These are phyloP conservation scores for Trichoderma atrobrunneum DNA, from an alignment of 2,329 filamentous ascomycete genomes.

Conservation along the genomic window DNA sequence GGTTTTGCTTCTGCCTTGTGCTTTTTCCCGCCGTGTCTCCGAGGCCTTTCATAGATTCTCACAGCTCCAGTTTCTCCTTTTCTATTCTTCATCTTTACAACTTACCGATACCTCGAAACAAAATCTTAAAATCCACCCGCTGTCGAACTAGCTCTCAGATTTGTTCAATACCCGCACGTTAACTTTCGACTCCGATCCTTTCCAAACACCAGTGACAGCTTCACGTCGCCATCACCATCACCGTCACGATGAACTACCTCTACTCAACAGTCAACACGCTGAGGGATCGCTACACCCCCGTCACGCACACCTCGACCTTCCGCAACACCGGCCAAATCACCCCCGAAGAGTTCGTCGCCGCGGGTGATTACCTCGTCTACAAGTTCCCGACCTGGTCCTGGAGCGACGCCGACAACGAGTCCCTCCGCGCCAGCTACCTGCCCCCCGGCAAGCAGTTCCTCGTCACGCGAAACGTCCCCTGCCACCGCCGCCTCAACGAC, in stretches of 20 bases:
- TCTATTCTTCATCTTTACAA: not conserved
- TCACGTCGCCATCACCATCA: not conserved
- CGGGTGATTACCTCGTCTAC: constrained; percentile 96
- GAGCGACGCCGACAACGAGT: constrained; percentile 80
- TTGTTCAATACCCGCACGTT: not conserved
- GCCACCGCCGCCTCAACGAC: constrained; percentile 84
- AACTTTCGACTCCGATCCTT: not conserved
- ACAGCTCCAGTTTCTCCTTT: not conserved
- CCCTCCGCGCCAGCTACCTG: constrained; percentile 75
- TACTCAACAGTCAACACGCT: constrained; percentile 90
- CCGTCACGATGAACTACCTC: constrained; percentile 78
- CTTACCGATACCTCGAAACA: not conserved
- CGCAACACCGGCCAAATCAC: constrained; percentile 93
- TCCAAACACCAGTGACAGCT: not conserved
- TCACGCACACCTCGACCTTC: constrained; percentile 89
- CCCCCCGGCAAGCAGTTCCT: constrained; percentile 92
- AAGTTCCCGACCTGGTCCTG: constrained; percentile 99
- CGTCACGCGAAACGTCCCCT: constrained; percentile 91
- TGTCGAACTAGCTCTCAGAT: not conserved
- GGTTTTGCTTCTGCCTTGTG: not conserved
- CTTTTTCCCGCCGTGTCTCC: not conserved
- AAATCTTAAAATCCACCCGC: not conserved
- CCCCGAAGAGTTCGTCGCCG: constrained; percentile 91
- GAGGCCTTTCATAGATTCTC: not conserved
- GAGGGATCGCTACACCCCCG: constrained; percentile 86